Percentiles rank a stretch among this genome's conserved stretches.
These are phyloP conservation scores for Amanita molliuscula DNA, from an alignment of 768 basidiomycete genomes.

Conservation along the genomic window DNA sequence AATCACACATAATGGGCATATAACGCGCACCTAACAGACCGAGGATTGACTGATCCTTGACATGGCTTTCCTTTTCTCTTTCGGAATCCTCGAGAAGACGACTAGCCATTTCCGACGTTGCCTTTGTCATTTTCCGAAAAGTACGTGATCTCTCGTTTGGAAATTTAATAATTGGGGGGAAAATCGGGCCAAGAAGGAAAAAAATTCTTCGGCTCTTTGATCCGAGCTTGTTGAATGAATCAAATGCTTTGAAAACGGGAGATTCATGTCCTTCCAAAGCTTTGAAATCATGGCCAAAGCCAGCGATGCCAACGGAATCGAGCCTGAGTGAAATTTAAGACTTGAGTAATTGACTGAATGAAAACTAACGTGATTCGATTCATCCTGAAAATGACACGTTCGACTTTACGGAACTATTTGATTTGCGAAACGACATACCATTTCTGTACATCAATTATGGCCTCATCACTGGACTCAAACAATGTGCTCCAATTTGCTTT, in stretches of 20 bases:
- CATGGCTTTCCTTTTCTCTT: conserved; percentile 20
- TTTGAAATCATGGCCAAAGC: conserved; percentile 49
- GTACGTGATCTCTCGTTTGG: conserved; percentile 25
- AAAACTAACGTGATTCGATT: conserved; percentile 29
- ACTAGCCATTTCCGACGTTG: conserved; percentile 29
- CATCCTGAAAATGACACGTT: conserved; percentile 22
- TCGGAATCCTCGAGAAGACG: conserved; percentile 26
- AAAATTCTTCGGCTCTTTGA: conserved; percentile 14
- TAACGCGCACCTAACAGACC: conserved; percentile 21
- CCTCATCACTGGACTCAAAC: conserved; percentile 17
- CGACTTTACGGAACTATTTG: not conserved
- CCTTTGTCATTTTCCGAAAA: conserved; percentile 18
- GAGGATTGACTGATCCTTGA: conserved; percentile 30
- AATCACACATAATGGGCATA: not conserved
- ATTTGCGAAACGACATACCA: conserved; percentile 22
- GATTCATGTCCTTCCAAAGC: conserved; percentile 37
- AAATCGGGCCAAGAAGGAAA: conserved; percentile 23
- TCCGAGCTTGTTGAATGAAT: conserved; percentile 18
- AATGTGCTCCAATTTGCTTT: conserved; percentile 20
- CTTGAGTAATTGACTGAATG: too few species aligned
- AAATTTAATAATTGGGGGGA: conserved; percentile 24
- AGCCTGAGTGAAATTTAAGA: conserved; percentile 21
- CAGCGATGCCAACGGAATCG: conserved; percentile 48
- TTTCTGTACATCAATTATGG: conserved; percentile 35
- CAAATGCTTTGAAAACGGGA: conserved; percentile 29